Base-by-base conservation (phyloP, 2,329 filamentous ascomycete genomes). In the Penicillium sp. region DNA sequence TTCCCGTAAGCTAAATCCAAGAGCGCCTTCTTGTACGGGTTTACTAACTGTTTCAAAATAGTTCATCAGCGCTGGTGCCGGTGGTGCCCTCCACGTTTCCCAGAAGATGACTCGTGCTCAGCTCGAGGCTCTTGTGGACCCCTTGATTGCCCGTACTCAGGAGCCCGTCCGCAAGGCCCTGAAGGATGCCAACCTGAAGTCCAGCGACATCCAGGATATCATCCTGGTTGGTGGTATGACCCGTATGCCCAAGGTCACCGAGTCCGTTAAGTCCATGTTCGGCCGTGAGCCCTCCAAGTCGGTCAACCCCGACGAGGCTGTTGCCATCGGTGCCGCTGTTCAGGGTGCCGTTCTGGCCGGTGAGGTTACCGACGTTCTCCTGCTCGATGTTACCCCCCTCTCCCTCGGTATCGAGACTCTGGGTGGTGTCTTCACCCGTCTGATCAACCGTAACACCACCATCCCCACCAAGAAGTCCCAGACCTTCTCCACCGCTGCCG, bases 401-500 rank as follows among this genome's bases (percentile, higher is more conserved):
- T 97, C 94, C 53, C 92, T 98, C 65, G 94, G 94, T 89, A 97
- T 98, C 69, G 94, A 98, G 88, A 98, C 94, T 58, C 89, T 96
- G 35, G 94, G 94, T 70, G 94, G 94, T 87, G 93, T 97, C 73
- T 96, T 98, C 86, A 97, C 94, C 65, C 92, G 92, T 76, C 81
- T 98, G 79, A 98, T 98, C 85, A 96, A 96, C 89, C 91, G 94
- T 72, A 98, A 98, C 87, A 98, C 94, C 75, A 97, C 94, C 67
- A 98, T 98, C 76, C 94, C 94, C 58, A 98, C 94, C 82, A 97
- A 97, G 89, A 98, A 98, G 85, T 97, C 93, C 13, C 92, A 97
- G 83, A 88, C 93, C 75, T 98, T 98, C 88, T 97, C 93, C 57
- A 98, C 94, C 53, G 93, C 93, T 55, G 93, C 94, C 69, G 94